Percentiles rank a stretch among this genome's conserved stretches.
Evolutionary conservation across 2,329 filamentous ascomycete species (phyloP).

Genomic region (Aspergillus floridensis): DNA sequence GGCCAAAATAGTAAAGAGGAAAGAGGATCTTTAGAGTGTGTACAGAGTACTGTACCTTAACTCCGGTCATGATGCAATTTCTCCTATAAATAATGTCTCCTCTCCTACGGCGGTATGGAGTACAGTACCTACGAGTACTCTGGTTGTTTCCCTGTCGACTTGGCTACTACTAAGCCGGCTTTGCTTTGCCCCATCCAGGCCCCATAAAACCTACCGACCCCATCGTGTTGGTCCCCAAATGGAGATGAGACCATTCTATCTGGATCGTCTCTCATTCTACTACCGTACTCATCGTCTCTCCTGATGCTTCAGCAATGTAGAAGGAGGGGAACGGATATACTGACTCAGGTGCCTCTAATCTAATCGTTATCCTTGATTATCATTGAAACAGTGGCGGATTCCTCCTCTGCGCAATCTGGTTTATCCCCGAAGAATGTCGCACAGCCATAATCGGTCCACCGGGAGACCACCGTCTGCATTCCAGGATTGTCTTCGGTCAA

Average conservation of each 20-base stretch:
- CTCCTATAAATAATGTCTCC: neutral
- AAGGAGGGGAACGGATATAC: no score
- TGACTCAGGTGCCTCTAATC: neutral
- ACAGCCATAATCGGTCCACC: conserved; percentile 7
- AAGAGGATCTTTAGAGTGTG: neutral
- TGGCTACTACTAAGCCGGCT: neutral
- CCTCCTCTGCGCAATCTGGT: neutral
- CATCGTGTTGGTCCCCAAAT: neutral
- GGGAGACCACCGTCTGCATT: conserved; percentile 1
- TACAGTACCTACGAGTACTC: no score
- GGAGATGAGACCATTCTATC: neutral
- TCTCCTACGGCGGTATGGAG: neutral
- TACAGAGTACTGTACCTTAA: neutral
- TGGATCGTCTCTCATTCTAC: neutral
- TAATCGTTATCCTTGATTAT: neutral
- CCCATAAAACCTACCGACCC: neutral
- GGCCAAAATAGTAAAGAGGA: no score
- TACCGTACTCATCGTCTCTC: no score
- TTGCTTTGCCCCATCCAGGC: neutral
- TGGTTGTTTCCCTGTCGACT: neutral
- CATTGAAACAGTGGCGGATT: conserved; percentile 1
- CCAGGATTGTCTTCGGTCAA: conserved; percentile 1
- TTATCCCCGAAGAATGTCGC: conserved; percentile 2
- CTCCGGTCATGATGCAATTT: neutral
- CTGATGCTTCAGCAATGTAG: no score